phyloP scores from a whole-genome alignment of 495 filamentous ascomycete genomes.

The Neurospora sp. region DNA sequence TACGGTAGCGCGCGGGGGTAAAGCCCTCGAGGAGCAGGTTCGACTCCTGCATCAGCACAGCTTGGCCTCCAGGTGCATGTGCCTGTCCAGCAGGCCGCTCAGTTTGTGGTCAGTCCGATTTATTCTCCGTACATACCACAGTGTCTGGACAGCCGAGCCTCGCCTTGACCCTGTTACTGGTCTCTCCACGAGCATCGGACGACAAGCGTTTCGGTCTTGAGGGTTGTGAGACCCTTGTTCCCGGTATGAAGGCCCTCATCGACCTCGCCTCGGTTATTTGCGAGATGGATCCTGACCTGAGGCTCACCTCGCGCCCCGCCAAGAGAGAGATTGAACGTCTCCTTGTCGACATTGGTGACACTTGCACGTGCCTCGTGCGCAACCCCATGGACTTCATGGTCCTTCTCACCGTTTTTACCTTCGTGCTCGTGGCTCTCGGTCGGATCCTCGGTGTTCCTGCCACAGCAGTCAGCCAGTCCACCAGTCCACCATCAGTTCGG shows the following conservation, averaged over 20 bases:
- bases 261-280: conserved; percentile 39
- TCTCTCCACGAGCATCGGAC: background rate
- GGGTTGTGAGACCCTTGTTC: conserved; percentile 89
- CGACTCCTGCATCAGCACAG: background rate
- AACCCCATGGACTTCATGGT: background rate
- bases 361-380: background rate
- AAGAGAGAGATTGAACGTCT: background rate
- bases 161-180: too few species aligned
- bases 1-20: too few species aligned
- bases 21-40: too few species aligned
- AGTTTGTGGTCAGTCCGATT: background rate
- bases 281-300: background rate
- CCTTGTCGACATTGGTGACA: background rate
- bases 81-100: conserved; percentile 2
- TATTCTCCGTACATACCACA: background rate
- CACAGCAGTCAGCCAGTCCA: too few species aligned
- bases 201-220: conserved; percentile 98
- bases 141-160: too few species aligned
- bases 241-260: conserved; percentile 98
- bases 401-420: too few species aligned
- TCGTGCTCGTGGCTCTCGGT: too few species aligned
- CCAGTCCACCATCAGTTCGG: too few species aligned
- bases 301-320: background rate
- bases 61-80: background rate
- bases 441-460: too few species aligned